These are phyloP conservation scores for Fusarium hostae DNA, from an alignment of 2,329 filamentous ascomycete species.

Conservation along the genomic window DNA sequence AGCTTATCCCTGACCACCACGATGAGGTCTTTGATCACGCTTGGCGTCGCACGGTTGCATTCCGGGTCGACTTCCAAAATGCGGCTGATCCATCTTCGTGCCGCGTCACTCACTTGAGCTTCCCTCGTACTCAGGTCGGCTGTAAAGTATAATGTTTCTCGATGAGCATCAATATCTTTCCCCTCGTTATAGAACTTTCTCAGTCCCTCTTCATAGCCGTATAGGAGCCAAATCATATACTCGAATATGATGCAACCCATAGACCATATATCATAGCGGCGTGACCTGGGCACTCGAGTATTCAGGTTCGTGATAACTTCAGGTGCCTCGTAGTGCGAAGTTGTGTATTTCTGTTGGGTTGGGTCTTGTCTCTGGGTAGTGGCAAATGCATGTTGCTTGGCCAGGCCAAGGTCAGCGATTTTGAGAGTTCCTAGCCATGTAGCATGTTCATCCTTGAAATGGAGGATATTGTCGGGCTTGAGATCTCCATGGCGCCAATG, in stretches of 20 bases:
- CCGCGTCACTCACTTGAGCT: background rate
- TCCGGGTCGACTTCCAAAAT: slow-evolving; percentile 21
- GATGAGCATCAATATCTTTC: background rate
- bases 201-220: slow-evolving; percentile 24
- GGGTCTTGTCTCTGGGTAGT: background rate
- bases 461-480: slow-evolving; percentile 31
- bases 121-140: background rate
- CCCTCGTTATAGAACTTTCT: background rate
- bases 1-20: slow-evolving; percentile 7
- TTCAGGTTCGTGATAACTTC: slow-evolving; percentile 9
- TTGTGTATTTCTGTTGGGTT: slow-evolving; percentile 19
- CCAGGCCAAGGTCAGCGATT: slow-evolving; percentile 23
- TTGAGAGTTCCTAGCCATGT: slow-evolving; percentile 23
- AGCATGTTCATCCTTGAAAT: background rate
- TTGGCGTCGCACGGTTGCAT: background rate
- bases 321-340: slow-evolving; percentile 29
- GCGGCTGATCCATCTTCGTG: background rate
- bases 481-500: slow-evolving; percentile 31
- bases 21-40: slow-evolving; percentile 13
- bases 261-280: slow-evolving; percentile 47
- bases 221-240: slow-evolving; percentile 45
- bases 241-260: slow-evolving; percentile 48
- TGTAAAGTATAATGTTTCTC: slow-evolving; percentile 6
- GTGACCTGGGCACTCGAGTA: slow-evolving; percentile 20
- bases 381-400: slow-evolving; percentile 23